A percentile compares a stretch with the other conserved stretches of the same genome.
Evolutionary conservation across 2,329 filamentous ascomycete genomes (phyloP).

Genomic region (Atkinsonella hypoxylon): DNA sequence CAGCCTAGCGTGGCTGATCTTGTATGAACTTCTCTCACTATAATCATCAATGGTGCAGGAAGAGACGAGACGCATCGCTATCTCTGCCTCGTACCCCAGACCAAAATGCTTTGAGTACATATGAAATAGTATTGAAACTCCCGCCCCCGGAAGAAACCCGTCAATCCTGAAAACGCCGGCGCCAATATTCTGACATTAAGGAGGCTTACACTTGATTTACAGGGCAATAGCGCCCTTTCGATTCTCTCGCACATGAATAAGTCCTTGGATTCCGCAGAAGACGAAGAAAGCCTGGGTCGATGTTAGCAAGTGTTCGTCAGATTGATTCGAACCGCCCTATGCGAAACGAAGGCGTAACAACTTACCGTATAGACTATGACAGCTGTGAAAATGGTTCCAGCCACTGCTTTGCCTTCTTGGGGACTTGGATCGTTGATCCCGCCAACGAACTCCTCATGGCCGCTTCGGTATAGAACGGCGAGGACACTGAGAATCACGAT

Average conservation of each 20-base stretch:
- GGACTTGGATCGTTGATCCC: conserved; percentile 59
- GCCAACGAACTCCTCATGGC: conserved; percentile 77
- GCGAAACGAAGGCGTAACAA: conserved; percentile 13
- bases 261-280: conserved; percentile 83
- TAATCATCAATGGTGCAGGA: neutral
- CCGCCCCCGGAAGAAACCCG: neutral
- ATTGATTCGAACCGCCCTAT: too few relatives aligned
- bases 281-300: conserved; percentile 64
- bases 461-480: conserved; percentile 61
- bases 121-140: neutral
- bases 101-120: neutral
- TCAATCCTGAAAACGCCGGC: conserved; percentile 5
- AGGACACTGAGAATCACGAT: conserved; percentile 53
- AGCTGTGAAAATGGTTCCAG: conserved; percentile 74
- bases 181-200: conserved; percentile 1
- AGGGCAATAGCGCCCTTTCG: conserved; percentile 75
- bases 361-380: conserved; percentile 82
- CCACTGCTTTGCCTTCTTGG: conserved; percentile 63
- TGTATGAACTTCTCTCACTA: neutral
- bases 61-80: neutral
- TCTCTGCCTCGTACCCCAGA: neutral
- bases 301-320: neutral
- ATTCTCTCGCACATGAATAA: conserved; percentile 73
- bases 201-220: conserved; percentile 17
- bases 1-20: neutral